Base-by-base conservation (phyloP, 768 basidiomycete species). In the Psilocybe sp. region DNA sequence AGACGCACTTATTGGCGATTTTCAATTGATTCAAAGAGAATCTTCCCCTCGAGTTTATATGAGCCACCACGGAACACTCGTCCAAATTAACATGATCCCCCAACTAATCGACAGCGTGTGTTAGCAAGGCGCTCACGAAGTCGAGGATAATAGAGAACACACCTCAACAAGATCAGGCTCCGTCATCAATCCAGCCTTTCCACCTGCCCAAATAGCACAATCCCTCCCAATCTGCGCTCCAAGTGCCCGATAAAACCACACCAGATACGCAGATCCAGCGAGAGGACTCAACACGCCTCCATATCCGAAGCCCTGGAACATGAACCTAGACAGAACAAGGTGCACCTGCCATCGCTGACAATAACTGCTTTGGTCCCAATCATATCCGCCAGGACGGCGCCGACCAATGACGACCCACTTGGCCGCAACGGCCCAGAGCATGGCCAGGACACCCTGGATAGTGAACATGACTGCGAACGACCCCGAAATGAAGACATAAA, bases 281-380 rank as follows among this genome's bases (percentile, higher is more conserved):
- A 77, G 48, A 15, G 69, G 65, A 1, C 64, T 69, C 1, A 76
- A 62, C 5, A 74, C 68, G 14, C 75, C 73, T 1, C 71, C 71
- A 18, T 64, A 67, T 15, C 74, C 76, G 57, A 70, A 73, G 4
- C 74, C 75, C 36, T 66, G 64, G 56, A 68, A 66, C n/a, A 75
- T 49, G 32, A 71, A 59, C 15, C 67, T 63, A 3, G 71, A 67
- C 8, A 76, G 55, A 1, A 60, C 60, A 12, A 74, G 66, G 52
- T 75, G 74, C n/a, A 77, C 63, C 56, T 77, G 73, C 76, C 76
- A 77, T 32, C 74, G 68, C 54, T 77, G 76, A 58, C 74, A 75
- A 54, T 78, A 78, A 44, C 66, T 70, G 62, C 69, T 73, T 59
- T 69, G 66, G 55, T 78, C 76, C 76, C 76, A 78, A 38, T 72